Base-by-base conservation (phyloP, 129 eudicot species). In the Silybum marianum region DNA sequence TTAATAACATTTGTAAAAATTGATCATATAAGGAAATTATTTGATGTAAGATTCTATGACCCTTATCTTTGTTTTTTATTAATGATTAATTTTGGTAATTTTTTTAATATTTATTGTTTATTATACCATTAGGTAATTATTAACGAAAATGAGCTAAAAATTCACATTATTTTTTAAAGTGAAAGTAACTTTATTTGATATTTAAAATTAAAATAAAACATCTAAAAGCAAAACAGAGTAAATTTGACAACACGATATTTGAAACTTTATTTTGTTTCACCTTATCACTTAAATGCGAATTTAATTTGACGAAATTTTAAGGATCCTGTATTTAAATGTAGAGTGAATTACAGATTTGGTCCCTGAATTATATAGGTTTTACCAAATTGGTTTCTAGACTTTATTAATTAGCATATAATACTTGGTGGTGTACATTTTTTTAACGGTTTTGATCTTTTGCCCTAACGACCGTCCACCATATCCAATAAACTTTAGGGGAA, bases 201-300 rank as follows among this genome's bases (percentile, higher is more conserved):
- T 58, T 58, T 58, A 58, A 58, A 58, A 58, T 58, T n/a, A 58
- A 16, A 58, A 58, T 58, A 58, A 58, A 58, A 58, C 9, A n/a
- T 18, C 66, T 58, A 58, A 58, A 58, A 58, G 66, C 66, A 58
- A 58, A 58, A 58, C 23, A 6, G 10, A 58, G 66, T 58, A 58
- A 58, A 58, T 58, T 58, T 58, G 66, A 58, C 66, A 58, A 58
- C 66, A 58, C 66, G 66, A 58, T 58, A 58, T 58, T 58, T 58
- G 1, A 0, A 58, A 5, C 23, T 58, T 58, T 58, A 5, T 58
- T 18, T 16, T 54, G 7, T 54, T 18, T 16, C 65, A 54, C 65
- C 65, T 54, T 54, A 18, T 54, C 8, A 54, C 65, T 18, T 58
- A 58, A 58, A 58, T 58, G 66, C 66, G 66, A 58, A n/a, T 58